Evolutionary conservation across 129 eudicot species (phyloP), one percentile per base, ranked within the genome.

Genomic region (Tanacetum coccineum): DNA sequence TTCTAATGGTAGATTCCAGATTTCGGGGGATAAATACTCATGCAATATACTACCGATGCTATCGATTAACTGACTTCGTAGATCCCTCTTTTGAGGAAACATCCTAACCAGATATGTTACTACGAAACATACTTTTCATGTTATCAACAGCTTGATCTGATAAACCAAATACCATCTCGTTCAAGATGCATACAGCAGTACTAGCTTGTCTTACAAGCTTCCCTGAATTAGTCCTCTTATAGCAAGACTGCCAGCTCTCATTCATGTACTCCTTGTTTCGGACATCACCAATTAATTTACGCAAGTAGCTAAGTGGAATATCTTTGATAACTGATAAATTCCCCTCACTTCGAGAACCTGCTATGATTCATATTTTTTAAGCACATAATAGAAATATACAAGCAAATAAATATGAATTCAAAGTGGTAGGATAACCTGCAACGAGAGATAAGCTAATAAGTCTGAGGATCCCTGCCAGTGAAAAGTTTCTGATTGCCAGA

Each of bases 171-270:
- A 93, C 76, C 92, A 93, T 80, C 84, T 93, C 96, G 66, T 93
- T 93, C 42, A 93, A 73, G 67, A 93, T 84, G 77, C 95, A 86
- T 63, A 70, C 95, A 66, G 96, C 95, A 53, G 96, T 89, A 75
- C 90, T 81, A 70, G 98, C 96, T 62, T 88, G 96, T 74, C 98
- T 79, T 61, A 93, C 89, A 73, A 93, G 76, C 68, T 82, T 84
- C 42, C 98, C 98, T 7, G 89, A 86, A 67, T 79, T 84, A 8
- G 84, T 80, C 72, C 91, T 80, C 45, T 48, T 70, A 72, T 88
- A 93, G 96, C 98, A 93, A 65, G 86, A 74, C 49, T 86, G 82
- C 98, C 96, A 93, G 75, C 82, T 88, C 68, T 93, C 92, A 32
- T 78, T 77, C 48, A 62, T 80, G 85, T 73, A 80, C 51, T 79